Evolutionary conservation across 352 stramenopile genomes (phyloP).

Genomic region (Phytophthora meadii): DNA sequence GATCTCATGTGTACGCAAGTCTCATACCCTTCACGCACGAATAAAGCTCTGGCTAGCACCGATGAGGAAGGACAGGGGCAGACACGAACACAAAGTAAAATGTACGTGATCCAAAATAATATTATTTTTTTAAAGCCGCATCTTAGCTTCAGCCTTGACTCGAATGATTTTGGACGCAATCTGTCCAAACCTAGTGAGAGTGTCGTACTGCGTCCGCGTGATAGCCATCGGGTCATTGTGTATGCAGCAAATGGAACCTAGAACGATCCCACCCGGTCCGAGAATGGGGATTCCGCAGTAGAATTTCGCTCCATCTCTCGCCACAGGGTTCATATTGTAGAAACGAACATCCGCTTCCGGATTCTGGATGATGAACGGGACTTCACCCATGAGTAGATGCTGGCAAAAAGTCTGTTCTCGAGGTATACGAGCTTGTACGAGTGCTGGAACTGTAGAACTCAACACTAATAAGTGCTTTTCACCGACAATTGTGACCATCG

Average conservation of each 20-base stretch:
- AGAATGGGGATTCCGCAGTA: constrained; percentile 64
- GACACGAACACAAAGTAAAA: background rate
- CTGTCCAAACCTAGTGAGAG: constrained; percentile 30
- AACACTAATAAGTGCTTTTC: constrained; percentile 45
- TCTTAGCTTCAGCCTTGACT: constrained; percentile 1
- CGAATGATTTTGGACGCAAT: constrained; percentile 22
- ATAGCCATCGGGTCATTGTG: constrained; percentile 26
- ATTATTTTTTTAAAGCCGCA: background rate
- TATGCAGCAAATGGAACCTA: constrained; percentile 35
- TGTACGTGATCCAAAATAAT: background rate
- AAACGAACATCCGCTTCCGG: constrained; percentile 49
- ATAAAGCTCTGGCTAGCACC: constrained; percentile 5
- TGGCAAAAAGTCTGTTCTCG: constrained; percentile 61
- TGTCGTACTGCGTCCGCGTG: constrained; percentile 30
- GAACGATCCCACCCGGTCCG: constrained; percentile 11
- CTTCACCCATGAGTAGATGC: constrained; percentile 58
- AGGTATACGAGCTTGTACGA: constrained; percentile 34
- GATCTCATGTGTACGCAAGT: constrained; percentile 18
- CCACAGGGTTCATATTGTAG: constrained; percentile 42
- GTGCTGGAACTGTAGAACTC: constrained; percentile 38
- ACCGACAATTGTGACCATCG: constrained; percentile 59
- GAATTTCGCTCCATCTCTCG: constrained; percentile 36
- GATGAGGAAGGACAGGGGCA: constrained; percentile 4
- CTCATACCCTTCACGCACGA: constrained; percentile 5
- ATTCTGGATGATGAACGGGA: constrained; percentile 34